Base-by-base conservation (phyloP, 2,329 filamentous ascomycete genomes). In the Microsporum audouinii region DNA sequence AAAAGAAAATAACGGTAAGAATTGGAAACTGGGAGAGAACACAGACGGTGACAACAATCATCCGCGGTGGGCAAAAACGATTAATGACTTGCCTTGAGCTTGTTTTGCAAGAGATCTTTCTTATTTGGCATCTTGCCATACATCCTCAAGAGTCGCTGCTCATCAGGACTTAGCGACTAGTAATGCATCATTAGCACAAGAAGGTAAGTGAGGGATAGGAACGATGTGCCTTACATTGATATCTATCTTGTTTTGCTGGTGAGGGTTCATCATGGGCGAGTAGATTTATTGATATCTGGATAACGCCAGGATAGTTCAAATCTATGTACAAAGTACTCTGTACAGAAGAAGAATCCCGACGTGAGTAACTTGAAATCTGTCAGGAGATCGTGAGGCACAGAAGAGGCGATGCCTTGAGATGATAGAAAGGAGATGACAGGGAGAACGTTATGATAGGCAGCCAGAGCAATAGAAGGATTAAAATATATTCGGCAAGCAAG, bases 191-290 rank as follows among this genome's bases (percentile, higher is more conserved):
- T n/a, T 43, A 6, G 14, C 3, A 43, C 14, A 17, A 17, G 38
- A 12, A 41, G 10, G 17, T 23, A 23, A 23, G 17, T 23, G 17
- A 23, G 17, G 17, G 17, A 23, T 43, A 4, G 39, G 4, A 17
- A 43, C 1, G 31, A 23, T 23, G 23, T 1, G 63, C 83, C 89
- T 80, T 79, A 96, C 94, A 81, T 84, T 91, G 78, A 96, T 83
- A 78, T 99, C 94, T 71, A 97, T 83, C 82, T 99, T 97, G 83
- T 96, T 96, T 83, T 95, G 91, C 82, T 96, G 89, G 76, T 91
- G 90, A 69, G 92, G 92, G 76, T 96, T 96, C 90, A 97, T 95
- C 66, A 69, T 80, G 49, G 31, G 49, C 43, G 43, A 47, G 17
- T n/a, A 29, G n/a, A 7, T 23, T 14, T 5, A 7, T 23, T 36